phyloP scores from a whole-genome alignment of 768 basidiomycete species.

The Pilatotrama ljubarskyi region DNA sequence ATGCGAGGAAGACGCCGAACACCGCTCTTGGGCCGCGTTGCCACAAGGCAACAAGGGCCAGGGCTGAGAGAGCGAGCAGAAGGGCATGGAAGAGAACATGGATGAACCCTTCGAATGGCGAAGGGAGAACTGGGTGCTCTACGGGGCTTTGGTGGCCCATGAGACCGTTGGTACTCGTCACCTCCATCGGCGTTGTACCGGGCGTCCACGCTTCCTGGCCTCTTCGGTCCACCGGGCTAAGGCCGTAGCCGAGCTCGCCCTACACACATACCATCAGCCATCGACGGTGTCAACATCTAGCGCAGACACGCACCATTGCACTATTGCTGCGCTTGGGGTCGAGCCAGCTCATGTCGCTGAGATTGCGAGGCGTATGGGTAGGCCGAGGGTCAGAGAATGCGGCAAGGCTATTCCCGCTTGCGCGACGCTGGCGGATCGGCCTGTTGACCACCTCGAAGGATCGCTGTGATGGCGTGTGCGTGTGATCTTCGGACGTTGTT shows the following conservation, averaged over 20 bases:
- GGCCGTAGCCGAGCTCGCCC: constrained; percentile 74
- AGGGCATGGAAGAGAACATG: constrained; percentile 58
- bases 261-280: constrained; percentile 31
- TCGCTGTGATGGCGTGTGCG: constrained; percentile 37
- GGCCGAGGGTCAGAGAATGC: constrained; percentile 43
- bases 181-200: constrained; percentile 46
- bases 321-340: constrained; percentile 70
- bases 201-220: constrained; percentile 48
- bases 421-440: constrained; percentile 54
- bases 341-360: constrained; percentile 80
- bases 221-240: constrained; percentile 56
- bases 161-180: constrained; percentile 42
- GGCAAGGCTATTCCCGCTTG: constrained; percentile 43
- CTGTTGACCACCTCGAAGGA: constrained; percentile 54
- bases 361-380: constrained; percentile 48
- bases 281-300: neutral
- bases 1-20: constrained; percentile 67
- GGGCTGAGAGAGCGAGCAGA: constrained; percentile 56
- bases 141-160: constrained; percentile 23
- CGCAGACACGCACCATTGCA: constrained; percentile 54
- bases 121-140: constrained; percentile 30
- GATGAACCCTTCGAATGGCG: constrained; percentile 39
- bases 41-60: constrained; percentile 64
- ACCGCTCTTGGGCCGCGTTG: constrained; percentile 49
- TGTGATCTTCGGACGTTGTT: constrained; percentile 31